Base-by-base conservation (phyloP, 2,329 filamentous ascomycete genomes). In the Botrytis elliptica region DNA sequence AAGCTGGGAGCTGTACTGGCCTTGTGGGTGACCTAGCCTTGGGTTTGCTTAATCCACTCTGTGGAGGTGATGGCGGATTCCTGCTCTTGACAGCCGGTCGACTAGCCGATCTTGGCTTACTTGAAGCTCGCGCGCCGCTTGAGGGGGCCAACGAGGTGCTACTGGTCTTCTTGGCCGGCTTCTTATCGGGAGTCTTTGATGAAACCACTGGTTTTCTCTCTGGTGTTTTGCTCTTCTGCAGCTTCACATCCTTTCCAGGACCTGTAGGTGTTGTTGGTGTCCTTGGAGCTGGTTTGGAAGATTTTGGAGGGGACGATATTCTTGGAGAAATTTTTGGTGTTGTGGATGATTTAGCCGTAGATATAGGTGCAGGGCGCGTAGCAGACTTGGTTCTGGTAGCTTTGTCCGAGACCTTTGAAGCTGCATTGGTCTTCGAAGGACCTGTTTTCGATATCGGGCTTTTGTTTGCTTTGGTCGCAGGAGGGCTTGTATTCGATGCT, bases 21-120 rank as follows among this genome's bases (percentile, higher is more conserved):
- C 89, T 88, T 2, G 92, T 94, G 3, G 90, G 90, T 18, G 92
- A 93, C 81, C 89, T 90, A 59, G 86, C 83, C 80, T 89, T 91
- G 14, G 89, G 88, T 79, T 90, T 91, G 42, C 85, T 83, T 75
- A 87, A 87, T 67, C 79, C 79, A 60, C 77, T 77, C 62, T 79
- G 79, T 52, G 79, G 78, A 42, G 79, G 79, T n/a, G 79, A 79
- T 42, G 78, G 70, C 42, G 74, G 76, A 49, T 77, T 78, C 73
- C 76, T 77, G 42, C 77, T 77, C 74, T 79, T 81, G 18, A 42
- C n/a, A 29, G 67, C 68, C 18, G 78, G 57, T 36, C 76, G 73
- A 44, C 76, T 71, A 40, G 74, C 68, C 33, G 74, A 75, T 65
- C 75, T 75, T 70, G 74, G 75, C 57, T 82, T 36, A 80, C 73